Percentiles rank a stretch among this genome's conserved stretches.
phyloP scores from a whole-genome alignment of 2,329 filamentous ascomycete genomes.

The Lecanicillium sp. region DNA sequence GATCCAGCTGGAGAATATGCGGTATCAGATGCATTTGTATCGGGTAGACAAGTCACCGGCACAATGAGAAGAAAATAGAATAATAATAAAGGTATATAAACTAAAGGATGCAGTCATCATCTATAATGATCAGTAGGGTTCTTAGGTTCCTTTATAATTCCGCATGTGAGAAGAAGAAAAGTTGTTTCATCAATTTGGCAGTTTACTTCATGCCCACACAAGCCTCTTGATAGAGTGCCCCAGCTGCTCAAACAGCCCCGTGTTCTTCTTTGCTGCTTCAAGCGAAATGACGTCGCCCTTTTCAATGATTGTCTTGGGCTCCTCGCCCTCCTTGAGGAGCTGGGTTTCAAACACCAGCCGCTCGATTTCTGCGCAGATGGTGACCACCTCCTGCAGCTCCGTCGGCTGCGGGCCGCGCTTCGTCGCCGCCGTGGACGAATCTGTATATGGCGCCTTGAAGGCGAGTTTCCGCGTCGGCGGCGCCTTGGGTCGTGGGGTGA shows the following conservation, averaged over 20 bases:
- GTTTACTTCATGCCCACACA: slow-evolving; percentile 60
- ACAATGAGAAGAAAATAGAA: slow-evolving; percentile 4
- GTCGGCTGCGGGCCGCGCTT: slow-evolving; percentile 38
- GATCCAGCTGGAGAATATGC: slow-evolving; percentile 87
- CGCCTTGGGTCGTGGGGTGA: slow-evolving; percentile 28
- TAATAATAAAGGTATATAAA: slow-evolving; percentile 3
- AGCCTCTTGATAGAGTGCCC: slow-evolving; percentile 89
- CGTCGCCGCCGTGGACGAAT: slow-evolving; percentile 47
- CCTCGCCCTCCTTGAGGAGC: slow-evolving; percentile 32
- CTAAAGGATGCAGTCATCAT: too few relatives aligned
- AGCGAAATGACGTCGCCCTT: slow-evolving; percentile 71
- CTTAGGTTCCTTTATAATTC: too few relatives aligned
- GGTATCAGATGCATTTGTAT: slow-evolving; percentile 88
- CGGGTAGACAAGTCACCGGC: slow-evolving; percentile 18
- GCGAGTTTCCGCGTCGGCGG: slow-evolving; percentile 36
- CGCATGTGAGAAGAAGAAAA: too few relatives aligned
- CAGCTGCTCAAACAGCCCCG: slow-evolving; percentile 76
- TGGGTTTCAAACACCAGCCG: slow-evolving; percentile 49
- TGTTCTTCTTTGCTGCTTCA: slow-evolving; percentile 78
- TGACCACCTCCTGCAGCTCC: slow-evolving; percentile 49
- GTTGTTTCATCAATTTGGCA: too few relatives aligned
- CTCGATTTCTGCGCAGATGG: slow-evolving; percentile 71
- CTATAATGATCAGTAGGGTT: too few relatives aligned
- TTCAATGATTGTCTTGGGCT: slow-evolving; percentile 40
- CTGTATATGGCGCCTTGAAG: slow-evolving; percentile 47